These are phyloP conservation scores for Amanita pseudoporphyria DNA, from an alignment of 768 basidiomycete species.

Conservation along the genomic window DNA sequence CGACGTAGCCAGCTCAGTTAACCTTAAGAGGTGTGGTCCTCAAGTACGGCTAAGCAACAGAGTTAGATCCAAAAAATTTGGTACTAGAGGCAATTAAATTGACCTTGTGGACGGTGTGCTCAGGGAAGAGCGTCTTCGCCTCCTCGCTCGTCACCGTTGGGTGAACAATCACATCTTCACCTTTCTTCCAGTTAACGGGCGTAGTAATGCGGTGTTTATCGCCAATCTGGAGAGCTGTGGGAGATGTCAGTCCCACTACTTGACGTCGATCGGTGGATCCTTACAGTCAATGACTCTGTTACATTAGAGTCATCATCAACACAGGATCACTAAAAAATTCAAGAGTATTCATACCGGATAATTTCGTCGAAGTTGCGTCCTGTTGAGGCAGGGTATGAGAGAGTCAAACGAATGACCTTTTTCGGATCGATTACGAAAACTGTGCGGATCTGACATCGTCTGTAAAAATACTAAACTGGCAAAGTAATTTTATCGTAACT, in stretches of 20 bases:
- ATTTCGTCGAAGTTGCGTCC: constrained; percentile 84
- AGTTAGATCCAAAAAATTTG: no score
- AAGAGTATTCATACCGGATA: constrained; percentile 27
- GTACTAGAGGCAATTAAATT: constrained; percentile 9
- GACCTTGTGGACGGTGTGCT: constrained; percentile 73
- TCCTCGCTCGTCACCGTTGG: constrained; percentile 77
- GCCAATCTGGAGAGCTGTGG: constrained; percentile 75
- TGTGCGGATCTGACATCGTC: constrained; percentile 62
- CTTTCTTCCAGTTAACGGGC: constrained; percentile 92
- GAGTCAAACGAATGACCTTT: constrained; percentile 82
- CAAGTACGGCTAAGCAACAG: constrained; percentile 61
- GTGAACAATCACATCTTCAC: constrained; percentile 91
- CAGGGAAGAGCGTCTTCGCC: constrained; percentile 86
- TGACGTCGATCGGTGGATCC: constrained; percentile 15
- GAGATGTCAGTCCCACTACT: constrained; percentile 20
- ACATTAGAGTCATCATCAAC: background rate
- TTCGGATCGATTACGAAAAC: constrained; percentile 98
- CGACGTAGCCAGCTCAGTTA: constrained; percentile 12
- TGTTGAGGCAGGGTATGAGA: constrained; percentile 92
- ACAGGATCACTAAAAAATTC: no score
- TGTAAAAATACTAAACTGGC: constrained; percentile 3
- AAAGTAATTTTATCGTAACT: constrained; percentile 9
- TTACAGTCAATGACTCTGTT: constrained; percentile 66
- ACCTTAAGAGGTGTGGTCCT: constrained; percentile 60
- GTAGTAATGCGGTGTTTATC: constrained; percentile 81